Conservation (phyloP, 805 yeast genomes). For the Starmera caribaea region DNA sequence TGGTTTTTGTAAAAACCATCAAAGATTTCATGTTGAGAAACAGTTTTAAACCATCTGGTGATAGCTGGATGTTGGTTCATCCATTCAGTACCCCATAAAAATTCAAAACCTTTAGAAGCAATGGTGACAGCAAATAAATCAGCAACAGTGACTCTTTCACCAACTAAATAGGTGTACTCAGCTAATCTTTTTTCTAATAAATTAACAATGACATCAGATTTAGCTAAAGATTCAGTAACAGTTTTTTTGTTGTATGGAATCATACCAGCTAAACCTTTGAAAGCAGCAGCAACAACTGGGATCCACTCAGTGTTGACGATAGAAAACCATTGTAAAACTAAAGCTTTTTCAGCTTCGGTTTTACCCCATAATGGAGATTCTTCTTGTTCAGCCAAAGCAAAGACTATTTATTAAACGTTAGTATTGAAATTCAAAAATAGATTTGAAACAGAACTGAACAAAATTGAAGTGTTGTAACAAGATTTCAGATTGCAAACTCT, state of each 20-base stretch:
- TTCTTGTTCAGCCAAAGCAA: conserved; percentile 25
- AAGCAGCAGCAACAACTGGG: conserved; percentile 34
- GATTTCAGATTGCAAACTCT: conserved; percentile 46
- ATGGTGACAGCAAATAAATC: conserved; percentile 48
- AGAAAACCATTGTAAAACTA: conserved; percentile 68
- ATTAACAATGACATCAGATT: conserved; percentile 28
- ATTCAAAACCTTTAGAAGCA: conserved; percentile 44
- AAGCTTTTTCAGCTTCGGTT: conserved; percentile 33
- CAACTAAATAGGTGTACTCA: conserved; percentile 58
- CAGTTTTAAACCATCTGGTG: conserved; percentile 66
- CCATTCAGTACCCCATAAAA: conserved; percentile 57
- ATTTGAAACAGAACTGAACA: not conserved
- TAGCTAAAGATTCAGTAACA: conserved; percentile 36
- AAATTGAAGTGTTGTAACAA: not conserved
- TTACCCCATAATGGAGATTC: conserved; percentile 47
- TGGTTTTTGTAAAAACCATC: conserved; percentile 39
- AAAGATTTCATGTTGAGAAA: conserved; percentile 34
- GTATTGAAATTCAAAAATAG: not conserved
- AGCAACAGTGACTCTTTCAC: conserved; percentile 58
- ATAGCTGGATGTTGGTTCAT: conserved; percentile 50
- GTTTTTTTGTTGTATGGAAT: conserved; percentile 69
- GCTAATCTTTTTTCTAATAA: conserved; percentile 48
- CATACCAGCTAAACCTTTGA: conserved; percentile 54
- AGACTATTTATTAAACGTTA: conserved; percentile 13
- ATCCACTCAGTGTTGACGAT: conserved; percentile 62